These are phyloP conservation scores for Epichloe coenophiala DNA, from an alignment of 2,329 filamentous ascomycete genomes.

Conservation along the genomic window DNA sequence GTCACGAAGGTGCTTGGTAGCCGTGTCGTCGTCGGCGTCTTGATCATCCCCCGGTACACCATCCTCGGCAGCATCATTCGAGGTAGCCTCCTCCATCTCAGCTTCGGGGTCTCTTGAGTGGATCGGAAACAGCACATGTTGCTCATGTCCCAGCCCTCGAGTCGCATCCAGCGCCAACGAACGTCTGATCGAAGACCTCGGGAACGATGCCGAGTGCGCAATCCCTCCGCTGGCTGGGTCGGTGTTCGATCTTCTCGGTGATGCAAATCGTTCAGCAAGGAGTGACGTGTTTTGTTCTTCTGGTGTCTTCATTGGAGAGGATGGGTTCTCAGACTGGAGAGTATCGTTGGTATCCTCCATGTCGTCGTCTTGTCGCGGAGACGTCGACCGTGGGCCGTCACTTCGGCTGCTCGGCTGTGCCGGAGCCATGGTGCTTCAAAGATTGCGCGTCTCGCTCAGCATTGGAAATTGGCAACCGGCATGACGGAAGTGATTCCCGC, in stretches of 20 bases:
- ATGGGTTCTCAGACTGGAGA: neutral
- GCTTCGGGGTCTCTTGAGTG: slow-evolving; percentile 7
- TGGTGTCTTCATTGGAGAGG: neutral
- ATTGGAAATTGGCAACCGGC: slow-evolving; percentile 9
- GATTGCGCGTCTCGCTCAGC: slow-evolving; percentile 8
- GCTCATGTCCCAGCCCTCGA: slow-evolving; percentile 1
- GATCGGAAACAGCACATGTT: slow-evolving; percentile 14
- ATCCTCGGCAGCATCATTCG: neutral
- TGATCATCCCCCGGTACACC: neutral
- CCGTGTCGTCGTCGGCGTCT: neutral
- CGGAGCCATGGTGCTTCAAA: slow-evolving; percentile 14
- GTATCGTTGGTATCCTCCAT: neutral
- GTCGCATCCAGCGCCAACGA: slow-evolving; percentile 4
- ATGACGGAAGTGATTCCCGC: neutral
- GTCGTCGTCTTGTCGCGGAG: slow-evolving; percentile 6
- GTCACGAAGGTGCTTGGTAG: neutral
- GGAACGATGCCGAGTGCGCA: neutral
- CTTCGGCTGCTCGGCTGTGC: slow-evolving; percentile 8
- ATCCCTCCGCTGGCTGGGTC: slow-evolving; percentile 2
- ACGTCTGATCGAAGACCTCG: slow-evolving; percentile 3
- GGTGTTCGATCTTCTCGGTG: slow-evolving; percentile 5
- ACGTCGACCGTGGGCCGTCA: slow-evolving; percentile 1
- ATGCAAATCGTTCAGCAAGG: neutral
- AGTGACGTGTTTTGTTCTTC: neutral
- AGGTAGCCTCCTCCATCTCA: neutral